These are phyloP conservation scores for Achlya hypogyna DNA, from an alignment of 352 stramenopile species.

Conservation along the genomic window DNA sequence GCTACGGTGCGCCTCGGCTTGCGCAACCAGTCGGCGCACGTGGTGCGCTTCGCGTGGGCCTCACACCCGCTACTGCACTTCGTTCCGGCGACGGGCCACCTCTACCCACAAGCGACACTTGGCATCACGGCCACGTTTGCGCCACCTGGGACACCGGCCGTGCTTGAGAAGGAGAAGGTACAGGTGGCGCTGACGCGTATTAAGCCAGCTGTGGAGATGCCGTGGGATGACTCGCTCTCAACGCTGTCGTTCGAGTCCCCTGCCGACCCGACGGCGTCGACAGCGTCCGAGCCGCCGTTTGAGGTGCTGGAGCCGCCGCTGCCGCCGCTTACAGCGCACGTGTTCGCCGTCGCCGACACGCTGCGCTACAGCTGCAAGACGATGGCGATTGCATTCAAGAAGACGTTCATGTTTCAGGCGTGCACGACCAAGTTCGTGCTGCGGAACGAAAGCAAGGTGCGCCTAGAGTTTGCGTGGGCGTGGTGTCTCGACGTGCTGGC, in stretches of 20 bases:
- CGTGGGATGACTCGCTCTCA: constrained; percentile 75
- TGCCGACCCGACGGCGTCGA: constrained; percentile 19
- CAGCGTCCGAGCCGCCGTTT: constrained; percentile 33
- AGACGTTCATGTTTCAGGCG: constrained; percentile 83
- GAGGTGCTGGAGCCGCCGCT: constrained; percentile 27
- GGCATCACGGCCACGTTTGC: constrained; percentile 69
- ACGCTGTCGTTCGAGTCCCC: constrained; percentile 41
- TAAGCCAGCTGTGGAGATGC: constrained; percentile 29
- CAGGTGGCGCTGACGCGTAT: constrained; percentile 46
- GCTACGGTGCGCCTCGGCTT: constrained; percentile 58
- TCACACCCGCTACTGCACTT: constrained; percentile 56
- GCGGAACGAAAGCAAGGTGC: constrained; percentile 65
- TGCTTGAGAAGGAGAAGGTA: constrained; percentile 35
- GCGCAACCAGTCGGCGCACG: constrained; percentile 45
- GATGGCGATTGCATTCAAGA: constrained; percentile 52
- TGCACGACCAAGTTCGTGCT: constrained; percentile 63
- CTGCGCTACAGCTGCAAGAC: constrained; percentile 54
- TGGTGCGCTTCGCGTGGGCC: constrained; percentile 69
- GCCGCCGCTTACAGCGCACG: constrained; percentile 37
- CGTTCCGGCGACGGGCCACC: constrained; percentile 56
- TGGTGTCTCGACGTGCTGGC: constrained; percentile 27
- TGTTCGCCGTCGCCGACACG: constrained; percentile 57
- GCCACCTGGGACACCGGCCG: constrained; percentile 24
- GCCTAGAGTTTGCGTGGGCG: constrained; percentile 44
- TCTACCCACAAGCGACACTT: constrained; percentile 47